A percentile compares a stretch with the other conserved stretches of the same genome.
These are phyloP conservation scores for Phytophthora cryptogea DNA, from an alignment of 352 stramenopile genomes.

Conservation along the genomic window DNA sequence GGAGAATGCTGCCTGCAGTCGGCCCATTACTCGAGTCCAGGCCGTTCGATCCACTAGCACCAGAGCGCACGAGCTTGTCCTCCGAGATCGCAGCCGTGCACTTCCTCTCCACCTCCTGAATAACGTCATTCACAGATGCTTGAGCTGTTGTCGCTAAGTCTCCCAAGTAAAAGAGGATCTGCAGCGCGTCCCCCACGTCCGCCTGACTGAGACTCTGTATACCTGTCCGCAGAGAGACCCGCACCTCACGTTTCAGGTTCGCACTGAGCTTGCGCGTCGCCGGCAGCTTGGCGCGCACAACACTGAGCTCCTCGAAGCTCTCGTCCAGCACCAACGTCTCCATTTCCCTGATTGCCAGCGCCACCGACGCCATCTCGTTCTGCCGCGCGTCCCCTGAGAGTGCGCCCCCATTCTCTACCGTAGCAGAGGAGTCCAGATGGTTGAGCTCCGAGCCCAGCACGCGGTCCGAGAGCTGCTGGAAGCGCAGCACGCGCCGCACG, in stretches of 20 bases:
- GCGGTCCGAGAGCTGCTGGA: slow-evolving; percentile 72
- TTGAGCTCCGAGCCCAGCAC: slow-evolving; percentile 48
- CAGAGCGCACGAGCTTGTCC: slow-evolving; percentile 52
- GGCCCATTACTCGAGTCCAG: slow-evolving; percentile 37
- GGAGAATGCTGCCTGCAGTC: slow-evolving; percentile 28
- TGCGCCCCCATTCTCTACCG: slow-evolving; percentile 13
- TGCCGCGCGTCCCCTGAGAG: slow-evolving; percentile 27
- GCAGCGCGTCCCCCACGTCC: slow-evolving; percentile 73
- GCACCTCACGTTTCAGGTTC: slow-evolving; percentile 61
- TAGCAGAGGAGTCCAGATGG: slow-evolving; percentile 25
- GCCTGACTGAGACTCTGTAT: slow-evolving; percentile 68
- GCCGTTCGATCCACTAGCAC: slow-evolving; percentile 18
- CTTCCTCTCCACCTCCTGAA: slow-evolving; percentile 79
- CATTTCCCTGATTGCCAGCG: slow-evolving; percentile 77
- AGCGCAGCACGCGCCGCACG: slow-evolving; percentile 72
- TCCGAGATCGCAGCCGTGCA: slow-evolving; percentile 63
- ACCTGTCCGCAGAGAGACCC: slow-evolving; percentile 45
- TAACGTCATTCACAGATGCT: slow-evolving; percentile 79
- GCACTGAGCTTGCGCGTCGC: slow-evolving; percentile 48
- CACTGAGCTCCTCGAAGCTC: slow-evolving; percentile 67
- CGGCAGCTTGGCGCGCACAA: slow-evolving; percentile 63
- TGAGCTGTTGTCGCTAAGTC: slow-evolving; percentile 67
- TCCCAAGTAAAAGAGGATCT: slow-evolving; percentile 83
- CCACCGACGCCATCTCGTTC: slow-evolving; percentile 60
- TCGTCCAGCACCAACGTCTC: slow-evolving; percentile 55